Conservation (phyloP, 192 early-diverging fungal species). For the Gigaspora rosea region DNA sequence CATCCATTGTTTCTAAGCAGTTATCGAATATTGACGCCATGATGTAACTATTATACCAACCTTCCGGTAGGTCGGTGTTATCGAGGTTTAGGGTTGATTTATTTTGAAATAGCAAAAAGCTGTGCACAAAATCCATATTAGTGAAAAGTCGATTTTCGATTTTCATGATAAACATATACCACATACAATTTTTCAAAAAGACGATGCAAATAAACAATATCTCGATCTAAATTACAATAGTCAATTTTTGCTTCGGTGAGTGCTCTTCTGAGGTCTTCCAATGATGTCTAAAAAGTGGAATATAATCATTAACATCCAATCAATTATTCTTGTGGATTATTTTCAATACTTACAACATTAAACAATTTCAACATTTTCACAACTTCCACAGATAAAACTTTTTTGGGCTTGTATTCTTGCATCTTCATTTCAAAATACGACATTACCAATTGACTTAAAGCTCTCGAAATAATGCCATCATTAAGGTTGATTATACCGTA, state of each 20-base stretch:
- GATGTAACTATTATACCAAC: constrained; percentile 19
- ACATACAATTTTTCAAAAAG: constrained; percentile 33
- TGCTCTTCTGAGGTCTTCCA: constrained; percentile 23
- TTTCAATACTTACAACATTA: constrained; percentile 33
- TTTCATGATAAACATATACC: constrained; percentile 23
- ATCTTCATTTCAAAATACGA: constrained; percentile 24
- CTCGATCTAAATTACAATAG: constrained; percentile 24
- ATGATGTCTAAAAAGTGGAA: constrained; percentile 22
- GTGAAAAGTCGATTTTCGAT: constrained; percentile 1
- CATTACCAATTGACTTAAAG: constrained; percentile 4
- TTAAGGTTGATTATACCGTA: constrained; percentile 29
- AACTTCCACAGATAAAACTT: constrained; percentile 5
- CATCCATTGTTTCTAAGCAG: constrained; percentile 7
- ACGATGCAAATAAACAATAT: constrained; percentile 22
- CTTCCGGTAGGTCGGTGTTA: constrained; percentile 1
- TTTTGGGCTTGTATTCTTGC: constrained; percentile 27
- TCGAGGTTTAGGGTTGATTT: constrained; percentile 15
- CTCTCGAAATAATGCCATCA: constrained; percentile 19
- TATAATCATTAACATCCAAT: constrained; percentile 26
- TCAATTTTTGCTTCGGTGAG: constrained; percentile 24
- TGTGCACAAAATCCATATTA: constrained; percentile 24
- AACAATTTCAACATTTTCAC: constrained; percentile 15
- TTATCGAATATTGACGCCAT: constrained; percentile 12
- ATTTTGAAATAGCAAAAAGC: constrained; percentile 14
- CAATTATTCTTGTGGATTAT: constrained; percentile 9